These are phyloP conservation scores for Chloranthus sessilifolius DNA, from an alignment of 164 flowering plant species.

Conservation along the genomic window DNA sequence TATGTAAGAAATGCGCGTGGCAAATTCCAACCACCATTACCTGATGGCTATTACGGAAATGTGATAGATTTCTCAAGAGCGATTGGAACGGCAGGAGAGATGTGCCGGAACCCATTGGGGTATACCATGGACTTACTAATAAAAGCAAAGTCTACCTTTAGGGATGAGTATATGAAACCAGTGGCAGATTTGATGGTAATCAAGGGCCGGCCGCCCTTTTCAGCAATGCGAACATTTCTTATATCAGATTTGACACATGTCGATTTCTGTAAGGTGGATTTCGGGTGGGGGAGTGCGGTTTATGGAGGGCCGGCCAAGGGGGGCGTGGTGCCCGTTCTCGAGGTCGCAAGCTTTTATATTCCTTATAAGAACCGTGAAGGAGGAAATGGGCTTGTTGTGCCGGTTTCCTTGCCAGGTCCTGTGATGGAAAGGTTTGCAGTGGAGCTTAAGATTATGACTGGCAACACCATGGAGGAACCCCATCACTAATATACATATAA, in stretches of 20 bases:
- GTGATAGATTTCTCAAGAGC: constrained; percentile 17
- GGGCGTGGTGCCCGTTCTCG: not conserved
- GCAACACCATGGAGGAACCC: constrained; percentile 21
- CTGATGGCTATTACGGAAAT: constrained; percentile 29
- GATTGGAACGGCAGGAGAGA: constrained; percentile 4
- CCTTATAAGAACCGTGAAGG: not conserved
- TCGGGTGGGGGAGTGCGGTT: constrained; percentile 13
- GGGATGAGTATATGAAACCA: constrained; percentile 26
- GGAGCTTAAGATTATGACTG: not conserved
- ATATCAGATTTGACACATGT: constrained; percentile 35
- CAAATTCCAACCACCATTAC: constrained; percentile 14
- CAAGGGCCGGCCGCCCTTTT: constrained; percentile 21
- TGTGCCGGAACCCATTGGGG: constrained; percentile 11
- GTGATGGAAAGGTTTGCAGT: not conserved
- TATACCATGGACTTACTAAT: constrained; percentile 22
- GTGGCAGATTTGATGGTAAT: constrained; percentile 23
- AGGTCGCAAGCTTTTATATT: constrained; percentile 1
- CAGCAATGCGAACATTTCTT: constrained; percentile 26
- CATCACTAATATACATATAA: no score
- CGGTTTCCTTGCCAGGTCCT: not conserved
- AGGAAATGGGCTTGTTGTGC: not conserved
- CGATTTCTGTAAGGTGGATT: not conserved
- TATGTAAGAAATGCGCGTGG: constrained; percentile 14
- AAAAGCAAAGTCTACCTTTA: constrained; percentile 15
- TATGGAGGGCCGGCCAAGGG: constrained; percentile 6